Conservation (phyloP, 345 rosid species). For the Cochlearia excelsa region DNA sequence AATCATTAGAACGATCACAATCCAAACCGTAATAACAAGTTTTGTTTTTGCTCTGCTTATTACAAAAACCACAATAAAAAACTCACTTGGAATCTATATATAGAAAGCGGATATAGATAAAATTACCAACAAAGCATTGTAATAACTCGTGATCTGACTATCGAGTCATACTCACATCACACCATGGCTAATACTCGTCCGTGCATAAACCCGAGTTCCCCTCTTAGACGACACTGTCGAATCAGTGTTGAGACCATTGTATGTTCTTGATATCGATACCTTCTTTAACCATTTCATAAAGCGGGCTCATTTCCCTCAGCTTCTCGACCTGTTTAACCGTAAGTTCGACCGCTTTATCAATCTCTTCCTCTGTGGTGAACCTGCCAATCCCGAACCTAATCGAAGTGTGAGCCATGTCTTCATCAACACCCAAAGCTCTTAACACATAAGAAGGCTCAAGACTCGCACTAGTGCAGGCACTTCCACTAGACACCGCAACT, state of each 20-base stretch:
- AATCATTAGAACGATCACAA: constrained; percentile 20
- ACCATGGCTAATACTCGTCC: constrained; percentile 4
- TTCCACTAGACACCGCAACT: constrained; percentile 96
- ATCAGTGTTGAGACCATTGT: constrained; percentile 87
- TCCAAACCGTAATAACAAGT: constrained; percentile 4
- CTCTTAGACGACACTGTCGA: neutral
- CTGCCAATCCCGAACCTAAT: constrained; percentile 96
- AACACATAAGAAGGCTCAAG: constrained; percentile 93
- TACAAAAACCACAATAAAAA: constrained; percentile 30
- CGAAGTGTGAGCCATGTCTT: constrained; percentile 97
- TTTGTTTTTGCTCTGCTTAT: constrained; percentile 23
- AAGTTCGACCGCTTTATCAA: constrained; percentile 77
- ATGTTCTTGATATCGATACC: constrained; percentile 83
- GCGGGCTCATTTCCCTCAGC: constrained; percentile 96
- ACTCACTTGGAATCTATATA: constrained; percentile 24
- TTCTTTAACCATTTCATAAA: constrained; percentile 90
- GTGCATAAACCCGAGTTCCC: neutral
- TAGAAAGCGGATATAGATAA: constrained; percentile 17
- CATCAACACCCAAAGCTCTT: constrained; percentile 97
- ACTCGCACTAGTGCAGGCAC: constrained; percentile 99
- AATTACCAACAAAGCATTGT: constrained; percentile 17
- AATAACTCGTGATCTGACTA: constrained; percentile 8
- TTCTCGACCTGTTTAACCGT: constrained; percentile 84
- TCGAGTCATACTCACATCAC: constrained; percentile 15
- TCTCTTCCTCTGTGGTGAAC: constrained; percentile 87